These are phyloP conservation scores for Mycosphaerella sp. DNA, from an alignment of 2,329 filamentous ascomycete genomes.

Conservation along the genomic window DNA sequence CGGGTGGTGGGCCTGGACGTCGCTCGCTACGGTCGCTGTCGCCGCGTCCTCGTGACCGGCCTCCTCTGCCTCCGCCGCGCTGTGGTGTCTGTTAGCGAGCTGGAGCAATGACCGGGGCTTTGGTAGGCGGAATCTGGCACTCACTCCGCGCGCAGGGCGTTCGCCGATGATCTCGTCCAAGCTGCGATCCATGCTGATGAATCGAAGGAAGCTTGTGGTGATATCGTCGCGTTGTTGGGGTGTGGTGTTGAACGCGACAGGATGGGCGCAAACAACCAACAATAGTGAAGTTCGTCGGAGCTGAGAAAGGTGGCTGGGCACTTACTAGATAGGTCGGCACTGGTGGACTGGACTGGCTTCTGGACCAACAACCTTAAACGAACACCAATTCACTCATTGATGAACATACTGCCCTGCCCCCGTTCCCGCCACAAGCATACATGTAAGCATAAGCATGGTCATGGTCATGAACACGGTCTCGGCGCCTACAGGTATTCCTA, in stretches of 20 bases:
- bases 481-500: neutral
- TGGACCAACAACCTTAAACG: neutral
- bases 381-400: too few relatives aligned
- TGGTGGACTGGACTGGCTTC: neutral
- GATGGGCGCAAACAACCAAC: neutral
- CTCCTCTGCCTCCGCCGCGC: slow-evolving; percentile 23
- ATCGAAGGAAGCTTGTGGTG: neutral
- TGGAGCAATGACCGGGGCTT: neutral
- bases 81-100: slow-evolving; percentile 10
- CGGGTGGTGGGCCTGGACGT: slow-evolving; percentile 56
- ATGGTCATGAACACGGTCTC: neutral
- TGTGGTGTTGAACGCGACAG: slow-evolving; percentile 6
- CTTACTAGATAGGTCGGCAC: neutral
- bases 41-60: slow-evolving; percentile 23
- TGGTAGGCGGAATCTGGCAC: neutral
- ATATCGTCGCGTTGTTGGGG: neutral
- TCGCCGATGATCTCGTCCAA: slow-evolving; percentile 59
- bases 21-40: slow-evolving; percentile 22
- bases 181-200: slow-evolving; percentile 52
- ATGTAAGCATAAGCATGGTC: too few relatives aligned
- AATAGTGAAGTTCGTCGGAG: neutral
- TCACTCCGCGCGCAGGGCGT: slow-evolving; percentile 46
- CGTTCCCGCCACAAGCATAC: too few relatives aligned
- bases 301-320: neutral
- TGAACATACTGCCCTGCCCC: too few relatives aligned